phyloP scores from a whole-genome alignment of 2,329 filamentous ascomycete genomes.

The Sphaceloma murrayae region DNA sequence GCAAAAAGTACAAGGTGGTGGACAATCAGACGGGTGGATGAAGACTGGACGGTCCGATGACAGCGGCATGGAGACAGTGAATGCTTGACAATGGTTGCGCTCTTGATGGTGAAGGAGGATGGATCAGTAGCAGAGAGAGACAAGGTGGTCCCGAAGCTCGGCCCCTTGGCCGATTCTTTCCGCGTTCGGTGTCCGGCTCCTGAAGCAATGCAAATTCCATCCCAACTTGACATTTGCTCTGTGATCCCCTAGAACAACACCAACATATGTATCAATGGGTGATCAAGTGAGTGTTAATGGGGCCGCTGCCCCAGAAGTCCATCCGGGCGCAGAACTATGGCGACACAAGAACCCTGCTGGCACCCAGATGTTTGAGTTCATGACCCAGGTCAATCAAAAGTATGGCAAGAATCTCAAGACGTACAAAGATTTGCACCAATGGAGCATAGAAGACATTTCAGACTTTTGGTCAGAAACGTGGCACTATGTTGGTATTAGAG shows the following conservation, averaged over 20 bases:
- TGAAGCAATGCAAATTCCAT: slow-evolving; percentile 6
- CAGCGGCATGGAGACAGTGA: too few relatives aligned
- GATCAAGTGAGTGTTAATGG: slow-evolving; percentile 1
- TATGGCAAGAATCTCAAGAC: slow-evolving; percentile 52
- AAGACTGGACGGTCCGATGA: neutral
- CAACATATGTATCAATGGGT: slow-evolving; percentile 7
- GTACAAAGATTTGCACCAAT: slow-evolving; percentile 70
- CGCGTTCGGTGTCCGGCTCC: neutral
- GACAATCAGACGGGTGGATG: neutral
- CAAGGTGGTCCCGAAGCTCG: too few relatives aligned
- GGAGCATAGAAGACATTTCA: slow-evolving; percentile 69
- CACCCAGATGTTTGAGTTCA: slow-evolving; percentile 39
- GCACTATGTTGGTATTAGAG: slow-evolving; percentile 68
- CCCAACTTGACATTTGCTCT: neutral
- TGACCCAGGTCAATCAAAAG: slow-evolving; percentile 56
- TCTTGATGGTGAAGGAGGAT: too few relatives aligned
- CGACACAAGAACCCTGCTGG: slow-evolving; percentile 33
- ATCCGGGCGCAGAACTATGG: slow-evolving; percentile 24
- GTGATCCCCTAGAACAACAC: neutral
- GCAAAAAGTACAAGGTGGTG: neutral
- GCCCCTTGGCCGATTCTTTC: too few relatives aligned
- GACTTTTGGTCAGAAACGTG: slow-evolving; percentile 80
- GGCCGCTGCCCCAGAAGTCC: slow-evolving; percentile 2
- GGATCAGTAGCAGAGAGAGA: too few relatives aligned
- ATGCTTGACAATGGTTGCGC: too few relatives aligned